These are phyloP conservation scores for Fusarium globosum DNA, from an alignment of 2,329 filamentous ascomycete species.

Conservation along the genomic window DNA sequence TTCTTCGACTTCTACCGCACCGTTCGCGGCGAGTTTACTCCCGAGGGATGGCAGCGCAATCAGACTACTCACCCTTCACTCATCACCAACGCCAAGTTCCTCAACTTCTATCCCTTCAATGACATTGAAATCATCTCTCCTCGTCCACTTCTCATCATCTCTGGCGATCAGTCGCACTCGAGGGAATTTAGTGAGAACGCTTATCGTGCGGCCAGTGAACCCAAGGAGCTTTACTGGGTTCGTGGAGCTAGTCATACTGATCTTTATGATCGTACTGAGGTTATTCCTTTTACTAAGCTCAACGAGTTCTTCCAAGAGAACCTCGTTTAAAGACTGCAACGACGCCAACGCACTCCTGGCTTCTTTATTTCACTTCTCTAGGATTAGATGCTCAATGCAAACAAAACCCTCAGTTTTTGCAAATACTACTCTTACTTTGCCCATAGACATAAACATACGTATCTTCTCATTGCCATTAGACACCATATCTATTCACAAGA, in stretches of 20 bases:
- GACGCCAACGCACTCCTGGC: too few species aligned
- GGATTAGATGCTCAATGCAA: too few species aligned
- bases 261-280: neutral
- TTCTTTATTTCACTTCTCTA: too few species aligned
- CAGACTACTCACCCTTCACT: neutral
- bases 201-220: neutral
- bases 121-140: neutral
- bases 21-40: neutral
- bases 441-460: too few species aligned
- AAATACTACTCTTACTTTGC: too few species aligned
- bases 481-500: too few species aligned
- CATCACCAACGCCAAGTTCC: neutral
- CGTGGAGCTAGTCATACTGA: neutral
- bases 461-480: too few species aligned
- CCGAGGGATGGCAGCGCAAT: neutral
- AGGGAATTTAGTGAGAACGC: neutral
- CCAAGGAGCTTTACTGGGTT: neutral
- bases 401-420: too few species aligned
- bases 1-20: slow-evolving; percentile 7
- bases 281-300: neutral
- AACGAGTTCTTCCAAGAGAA: neutral
- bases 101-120: slow-evolving; percentile 1
- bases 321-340: neutral
- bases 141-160: neutral
- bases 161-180: neutral